Conservation (phyloP, 2,329 filamentous ascomycete species). For the Orbilia javanica region DNA sequence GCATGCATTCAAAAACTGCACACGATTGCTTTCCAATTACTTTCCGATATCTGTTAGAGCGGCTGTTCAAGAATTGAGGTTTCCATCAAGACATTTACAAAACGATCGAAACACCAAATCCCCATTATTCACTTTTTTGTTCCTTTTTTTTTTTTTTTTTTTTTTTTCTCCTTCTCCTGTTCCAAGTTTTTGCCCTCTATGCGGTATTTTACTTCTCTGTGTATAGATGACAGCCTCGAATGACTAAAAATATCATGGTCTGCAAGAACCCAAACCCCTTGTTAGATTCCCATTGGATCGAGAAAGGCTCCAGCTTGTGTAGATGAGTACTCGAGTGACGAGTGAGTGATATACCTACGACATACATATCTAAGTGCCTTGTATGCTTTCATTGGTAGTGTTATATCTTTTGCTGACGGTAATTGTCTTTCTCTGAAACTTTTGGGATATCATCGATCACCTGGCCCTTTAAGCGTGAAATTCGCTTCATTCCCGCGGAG, state of each 20-base stretch:
- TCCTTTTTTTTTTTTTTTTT: slow-evolving; percentile 34
- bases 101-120: slow-evolving; percentile 41
- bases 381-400: slow-evolving; percentile 11
- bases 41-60: slow-evolving; percentile 52
- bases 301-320: neutral
- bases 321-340: slow-evolving; percentile 26
- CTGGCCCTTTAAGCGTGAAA: slow-evolving; percentile 16
- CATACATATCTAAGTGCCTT: slow-evolving; percentile 15
- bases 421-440: slow-evolving; percentile 8
- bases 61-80: slow-evolving; percentile 39
- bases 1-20: slow-evolving; percentile 30
- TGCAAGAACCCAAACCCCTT: slow-evolving; percentile 34
- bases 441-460: slow-evolving; percentile 18
- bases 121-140: slow-evolving; percentile 19
- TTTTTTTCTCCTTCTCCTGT: slow-evolving; percentile 3
- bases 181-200: slow-evolving; percentile 40
- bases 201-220: slow-evolving; percentile 53
- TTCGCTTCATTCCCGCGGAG: slow-evolving; percentile 14
- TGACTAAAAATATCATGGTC: slow-evolving; percentile 56
- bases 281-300: slow-evolving; percentile 43
- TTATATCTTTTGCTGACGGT: slow-evolving; percentile 13
- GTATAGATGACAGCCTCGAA: slow-evolving; percentile 56
- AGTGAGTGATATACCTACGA: slow-evolving; percentile 30
- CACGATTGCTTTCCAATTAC: slow-evolving; percentile 20
- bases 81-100: slow-evolving; percentile 47